Evolutionary conservation across 441 rosid genomes (phyloP).

Genomic region (Manihot esculenta): DNA sequence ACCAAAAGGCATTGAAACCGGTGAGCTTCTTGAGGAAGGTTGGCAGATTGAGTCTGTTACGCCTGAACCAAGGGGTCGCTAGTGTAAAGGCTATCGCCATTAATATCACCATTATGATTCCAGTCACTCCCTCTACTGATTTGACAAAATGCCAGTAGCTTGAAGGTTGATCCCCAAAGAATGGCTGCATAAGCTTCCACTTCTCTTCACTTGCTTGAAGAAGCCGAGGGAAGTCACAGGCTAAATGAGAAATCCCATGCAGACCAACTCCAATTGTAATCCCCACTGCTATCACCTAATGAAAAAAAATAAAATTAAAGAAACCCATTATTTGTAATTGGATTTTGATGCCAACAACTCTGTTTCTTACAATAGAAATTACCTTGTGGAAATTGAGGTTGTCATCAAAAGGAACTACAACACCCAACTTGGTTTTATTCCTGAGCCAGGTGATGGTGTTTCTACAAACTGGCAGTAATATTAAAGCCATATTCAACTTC

Average conservation of each 20-base stretch:
- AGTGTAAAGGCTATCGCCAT: conserved; percentile 89
- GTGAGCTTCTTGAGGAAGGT: conserved; percentile 67
- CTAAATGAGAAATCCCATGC: conserved; percentile 65
- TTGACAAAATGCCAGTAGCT: conserved; percentile 79
- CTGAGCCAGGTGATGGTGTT: conserved; percentile 92
- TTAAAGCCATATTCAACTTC: conserved; percentile 93
- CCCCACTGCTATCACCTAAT: conserved; percentile 65
- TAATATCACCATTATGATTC: conserved; percentile 69
- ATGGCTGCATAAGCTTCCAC: conserved; percentile 56
- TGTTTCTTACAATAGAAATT: not conserved
- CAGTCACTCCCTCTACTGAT: conserved; percentile 84
- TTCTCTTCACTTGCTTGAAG: conserved; percentile 58
- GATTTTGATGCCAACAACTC: not conserved
- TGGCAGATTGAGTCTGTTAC: conserved; percentile 71
- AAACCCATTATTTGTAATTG: not conserved
- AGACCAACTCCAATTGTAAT: conserved; percentile 64
- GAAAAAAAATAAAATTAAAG: not conserved
- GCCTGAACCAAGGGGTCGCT: conserved; percentile 88
- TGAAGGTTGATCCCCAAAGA: conserved; percentile 63
- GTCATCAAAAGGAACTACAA: conserved; percentile 84
- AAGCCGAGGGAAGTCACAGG: conserved; percentile 85
- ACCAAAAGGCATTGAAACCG: conserved; percentile 97
- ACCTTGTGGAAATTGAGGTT: conserved; percentile 94
- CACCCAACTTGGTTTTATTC: conserved; percentile 73
- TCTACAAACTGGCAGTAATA: conserved; percentile 77